Evolutionary conservation across 495 filamentous ascomycete species (phyloP).

Genomic region (Penicillium lagena): DNA sequence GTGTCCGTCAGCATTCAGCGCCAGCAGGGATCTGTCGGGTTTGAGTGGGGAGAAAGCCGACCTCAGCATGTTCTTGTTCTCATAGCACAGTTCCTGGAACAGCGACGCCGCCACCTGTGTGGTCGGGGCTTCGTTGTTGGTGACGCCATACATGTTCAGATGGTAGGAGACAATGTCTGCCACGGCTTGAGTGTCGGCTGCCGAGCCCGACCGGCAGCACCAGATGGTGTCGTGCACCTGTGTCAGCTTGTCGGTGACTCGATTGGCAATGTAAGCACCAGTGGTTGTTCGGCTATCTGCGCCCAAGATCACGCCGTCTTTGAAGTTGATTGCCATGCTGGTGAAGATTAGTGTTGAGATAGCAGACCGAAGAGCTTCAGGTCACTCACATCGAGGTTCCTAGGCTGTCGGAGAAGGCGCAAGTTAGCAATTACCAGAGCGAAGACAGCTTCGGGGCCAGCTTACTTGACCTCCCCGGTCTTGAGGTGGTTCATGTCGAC

Average conservation of each 20-base stretch:
- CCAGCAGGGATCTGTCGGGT: not conserved
- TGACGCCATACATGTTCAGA: constrained; percentile 83
- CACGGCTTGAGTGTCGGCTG: constrained; percentile 95
- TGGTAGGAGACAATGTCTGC: constrained; percentile 97
- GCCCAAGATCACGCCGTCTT: constrained; percentile 91
- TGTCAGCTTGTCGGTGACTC: constrained; percentile 98
- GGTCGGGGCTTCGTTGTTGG: constrained; percentile 79
- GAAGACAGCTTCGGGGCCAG: constrained; percentile 4
- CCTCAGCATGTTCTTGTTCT: constrained; percentile 90
- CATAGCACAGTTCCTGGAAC: constrained; percentile 96
- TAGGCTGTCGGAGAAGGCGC: constrained; percentile 45
- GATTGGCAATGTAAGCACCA: constrained; percentile 96
- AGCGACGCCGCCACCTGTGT: constrained; percentile 90
- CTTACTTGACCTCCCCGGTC: constrained; percentile 87
- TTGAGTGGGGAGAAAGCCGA: constrained; percentile 23
- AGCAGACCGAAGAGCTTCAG: constrained; percentile 11
- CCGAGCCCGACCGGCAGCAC: constrained; percentile 97
- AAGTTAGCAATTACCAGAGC: no score
- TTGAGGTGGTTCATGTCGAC: constrained; percentile 95
- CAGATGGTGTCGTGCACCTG: constrained; percentile 98
- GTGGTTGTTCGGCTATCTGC: constrained; percentile 98
- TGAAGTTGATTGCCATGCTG: constrained; percentile 83
- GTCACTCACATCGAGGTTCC: constrained; percentile 91
- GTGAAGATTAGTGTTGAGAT: constrained; percentile 8
- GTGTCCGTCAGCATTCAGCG: constrained; percentile 14